Base-by-base conservation (phyloP, 2,329 filamentous ascomycete genomes). In the Aspergillus sp. region DNA sequence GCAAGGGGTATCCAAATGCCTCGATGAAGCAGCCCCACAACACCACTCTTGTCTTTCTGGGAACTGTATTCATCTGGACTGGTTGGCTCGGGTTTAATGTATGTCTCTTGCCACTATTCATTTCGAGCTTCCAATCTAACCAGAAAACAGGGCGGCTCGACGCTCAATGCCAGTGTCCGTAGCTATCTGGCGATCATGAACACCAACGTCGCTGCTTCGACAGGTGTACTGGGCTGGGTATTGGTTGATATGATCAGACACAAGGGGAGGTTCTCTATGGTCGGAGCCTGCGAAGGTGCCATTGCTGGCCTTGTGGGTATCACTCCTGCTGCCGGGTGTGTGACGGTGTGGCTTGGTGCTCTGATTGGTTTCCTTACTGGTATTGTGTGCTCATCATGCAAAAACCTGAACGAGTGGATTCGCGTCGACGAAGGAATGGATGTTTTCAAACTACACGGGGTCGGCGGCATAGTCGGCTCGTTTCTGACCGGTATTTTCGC, bases 21-120 rank as follows among this genome's bases (percentile, higher is more conserved):
- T 81, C 83, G 41, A 81, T 86, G 63, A 67, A 68, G 27, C 75
- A 75, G 47, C 87, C 88, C 8, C 89, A 91, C 75, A 91, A 90
- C 69, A 86, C 90, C 45, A 90, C 88, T 57, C 81, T 90, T 65
- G 86, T 91, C 63, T 86, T 90, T 48, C 80, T 91, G 47, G 89
- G 89, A 21, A 90, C 89, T 4, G 63, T 67, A 0, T 58, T 79
- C 21, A 76, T 79, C 37, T 79, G 75, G 71, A 76, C 76, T 43
- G 77, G 81, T 8, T 85, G 82, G 82, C 81, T 83, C 60, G 83
- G 82, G 2, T 85, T 85, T 70, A 85, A 85, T 67, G 75, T 74
- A 59, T 54, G 68, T 57, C 27, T 7, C 8, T 19, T 45, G 17
- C 7, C 9, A 17, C 11, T 6, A 49, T 9, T 37, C 1, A 6